These are phyloP conservation scores for Kurtzmaniella quercitrusa DNA, from an alignment of 1,139 yeast genomes.

Conservation along the genomic window DNA sequence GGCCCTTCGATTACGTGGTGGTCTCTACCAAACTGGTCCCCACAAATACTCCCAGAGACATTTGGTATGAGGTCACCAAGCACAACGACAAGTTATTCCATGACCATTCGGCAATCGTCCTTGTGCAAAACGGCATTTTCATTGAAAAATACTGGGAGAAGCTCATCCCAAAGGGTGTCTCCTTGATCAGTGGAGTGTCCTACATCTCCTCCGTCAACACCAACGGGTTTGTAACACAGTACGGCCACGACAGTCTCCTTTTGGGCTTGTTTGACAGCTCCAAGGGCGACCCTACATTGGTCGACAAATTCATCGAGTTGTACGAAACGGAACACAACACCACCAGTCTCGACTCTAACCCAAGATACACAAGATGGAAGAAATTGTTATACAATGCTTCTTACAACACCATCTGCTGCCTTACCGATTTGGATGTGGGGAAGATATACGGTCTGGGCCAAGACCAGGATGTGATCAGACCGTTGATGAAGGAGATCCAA, in stretches of 20 bases:
- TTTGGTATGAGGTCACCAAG: slow-evolving; percentile 20
- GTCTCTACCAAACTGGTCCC: slow-evolving; percentile 33
- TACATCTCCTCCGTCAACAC: slow-evolving; percentile 21
- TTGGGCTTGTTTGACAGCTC: slow-evolving; percentile 18
- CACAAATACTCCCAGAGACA: slow-evolving; percentile 12
- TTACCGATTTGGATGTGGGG: slow-evolving; percentile 28
- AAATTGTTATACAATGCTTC: slow-evolving; percentile 34
- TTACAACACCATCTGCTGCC: slow-evolving; percentile 30
- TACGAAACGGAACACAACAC: slow-evolving; percentile 19
- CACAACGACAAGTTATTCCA: slow-evolving; percentile 9
- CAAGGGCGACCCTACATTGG: neutral
- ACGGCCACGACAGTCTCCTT: slow-evolving; percentile 16
- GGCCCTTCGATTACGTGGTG: slow-evolving; percentile 30
- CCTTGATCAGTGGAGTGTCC: slow-evolving; percentile 20
- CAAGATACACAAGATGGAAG: slow-evolving; percentile 25
- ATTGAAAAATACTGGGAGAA: slow-evolving; percentile 24
- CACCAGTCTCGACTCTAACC: slow-evolving; percentile 18
- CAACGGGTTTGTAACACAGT: slow-evolving; percentile 16
- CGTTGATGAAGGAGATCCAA: slow-evolving; percentile 23
- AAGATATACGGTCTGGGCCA: slow-evolving; percentile 7
- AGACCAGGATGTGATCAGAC: slow-evolving; percentile 12
- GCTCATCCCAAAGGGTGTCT: slow-evolving; percentile 11
- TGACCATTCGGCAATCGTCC: slow-evolving; percentile 15
- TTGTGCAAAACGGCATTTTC: slow-evolving; percentile 31
- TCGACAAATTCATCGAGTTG: slow-evolving; percentile 19